phyloP scores from a whole-genome alignment of 441 rosid genomes.

The Flueggea neowawraea region DNA sequence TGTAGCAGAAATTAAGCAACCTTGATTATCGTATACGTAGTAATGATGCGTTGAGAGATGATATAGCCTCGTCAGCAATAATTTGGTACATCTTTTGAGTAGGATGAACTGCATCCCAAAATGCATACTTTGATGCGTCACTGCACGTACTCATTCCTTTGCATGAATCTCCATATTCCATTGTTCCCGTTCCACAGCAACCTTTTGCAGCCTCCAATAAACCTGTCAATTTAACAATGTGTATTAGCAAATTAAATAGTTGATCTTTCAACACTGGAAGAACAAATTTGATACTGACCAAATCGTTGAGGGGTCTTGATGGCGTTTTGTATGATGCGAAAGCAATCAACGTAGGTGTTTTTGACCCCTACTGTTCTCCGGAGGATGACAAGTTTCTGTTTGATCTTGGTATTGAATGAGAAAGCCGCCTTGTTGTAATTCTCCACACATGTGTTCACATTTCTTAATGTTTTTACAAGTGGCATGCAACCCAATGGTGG shows the following conservation, averaged over 20 bases:
- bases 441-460: conserved; percentile 41
- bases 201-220: conserved; percentile 46
- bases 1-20: no score
- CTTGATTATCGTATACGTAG: conserved; percentile 16
- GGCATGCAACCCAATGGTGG: conserved; percentile 94
- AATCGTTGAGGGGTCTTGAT: conserved; percentile 37
- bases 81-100: conserved; percentile 70
- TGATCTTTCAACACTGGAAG: no score
- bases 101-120: conserved; percentile 91
- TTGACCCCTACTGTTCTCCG: conserved; percentile 36
- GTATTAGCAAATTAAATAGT: no score
- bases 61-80: conserved; percentile 43
- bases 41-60: conserved; percentile 31
- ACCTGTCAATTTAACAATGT: no score
- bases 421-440: conserved; percentile 40
- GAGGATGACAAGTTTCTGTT: conserved; percentile 27
- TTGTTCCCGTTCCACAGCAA: conserved; percentile 73
- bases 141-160: conserved; percentile 52
- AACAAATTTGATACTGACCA: conserved; percentile 33
- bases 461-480: conserved; percentile 47
- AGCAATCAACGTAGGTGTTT: conserved; percentile 52
- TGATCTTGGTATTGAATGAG: conserved; percentile 51
- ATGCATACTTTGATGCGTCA: conserved; percentile 55
- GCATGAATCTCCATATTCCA: conserved; percentile 70
- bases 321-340: conserved; percentile 32